These are phyloP conservation scores for Phytophthora capsici DNA, from an alignment of 352 stramenopile genomes.

Conservation along the genomic window DNA sequence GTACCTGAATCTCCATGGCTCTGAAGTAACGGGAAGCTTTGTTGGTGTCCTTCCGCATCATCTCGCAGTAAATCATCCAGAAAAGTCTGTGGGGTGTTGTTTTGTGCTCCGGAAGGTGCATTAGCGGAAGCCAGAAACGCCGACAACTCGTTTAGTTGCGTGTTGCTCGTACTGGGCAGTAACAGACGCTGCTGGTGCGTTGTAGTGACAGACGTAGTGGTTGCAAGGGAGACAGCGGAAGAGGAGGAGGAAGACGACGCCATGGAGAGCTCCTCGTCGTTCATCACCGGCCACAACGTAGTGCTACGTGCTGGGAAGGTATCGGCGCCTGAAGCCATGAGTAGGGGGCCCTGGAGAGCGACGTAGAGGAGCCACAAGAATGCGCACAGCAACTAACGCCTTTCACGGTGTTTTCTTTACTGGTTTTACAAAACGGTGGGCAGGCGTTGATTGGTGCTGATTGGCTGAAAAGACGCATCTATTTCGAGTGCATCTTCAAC, in stretches of 20 bases:
- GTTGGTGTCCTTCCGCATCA: constrained; percentile 22
- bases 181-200: constrained; percentile 9
- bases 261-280: constrained; percentile 16
- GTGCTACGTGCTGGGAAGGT: constrained; percentile 13
- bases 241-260: neutral
- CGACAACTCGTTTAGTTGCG: constrained; percentile 38
- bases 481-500: constrained; percentile 1
- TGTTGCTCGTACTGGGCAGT: constrained; percentile 6
- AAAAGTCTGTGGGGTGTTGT: constrained; percentile 30
- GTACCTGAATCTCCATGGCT: constrained; percentile 19
- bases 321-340: constrained; percentile 20
- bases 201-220: constrained; percentile 4
- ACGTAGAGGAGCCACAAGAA: neutral
- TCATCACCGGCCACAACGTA: constrained; percentile 24
- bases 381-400: constrained; percentile 3
- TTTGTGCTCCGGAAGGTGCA: neutral
- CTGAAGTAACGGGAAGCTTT: constrained; percentile 20
- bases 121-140: constrained; percentile 33
- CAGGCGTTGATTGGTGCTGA: neutral
- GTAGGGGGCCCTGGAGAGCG: neutral
- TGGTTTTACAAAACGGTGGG: constrained; percentile 14
- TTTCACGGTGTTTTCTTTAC: constrained; percentile 22
- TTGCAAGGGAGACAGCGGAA: neutral
- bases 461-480: constrained; percentile 9
- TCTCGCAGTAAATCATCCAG: constrained; percentile 56